These are phyloP conservation scores for Cyberlindnera misumaiensis DNA, from an alignment of 805 yeast genomes.

Conservation along the genomic window DNA sequence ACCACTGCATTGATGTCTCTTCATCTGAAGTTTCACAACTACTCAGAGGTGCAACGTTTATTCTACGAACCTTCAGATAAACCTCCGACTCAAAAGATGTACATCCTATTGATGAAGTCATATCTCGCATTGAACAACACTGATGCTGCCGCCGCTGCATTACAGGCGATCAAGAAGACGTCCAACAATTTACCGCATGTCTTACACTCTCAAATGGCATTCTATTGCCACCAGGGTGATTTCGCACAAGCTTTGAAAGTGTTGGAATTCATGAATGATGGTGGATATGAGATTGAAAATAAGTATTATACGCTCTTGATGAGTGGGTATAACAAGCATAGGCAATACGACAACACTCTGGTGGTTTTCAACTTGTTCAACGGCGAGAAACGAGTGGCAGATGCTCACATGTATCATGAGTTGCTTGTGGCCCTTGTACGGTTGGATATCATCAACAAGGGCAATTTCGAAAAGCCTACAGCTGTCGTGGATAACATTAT, in stretches of 20 bases:
- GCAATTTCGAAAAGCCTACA: slow-evolving; percentile 24
- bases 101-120: slow-evolving; percentile 12
- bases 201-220: slow-evolving; percentile 7
- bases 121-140: slow-evolving; percentile 6
- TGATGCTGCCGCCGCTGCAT: slow-evolving; percentile 12
- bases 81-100: slow-evolving; percentile 7
- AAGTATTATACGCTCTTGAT: slow-evolving; percentile 27
- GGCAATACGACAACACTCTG: slow-evolving; percentile 24
- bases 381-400: slow-evolving; percentile 18
- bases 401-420: slow-evolving; percentile 24
- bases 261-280: slow-evolving; percentile 22
- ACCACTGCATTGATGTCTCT: slow-evolving; percentile 11
- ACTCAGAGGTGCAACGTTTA: slow-evolving; percentile 8
- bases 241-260: slow-evolving; percentile 26
- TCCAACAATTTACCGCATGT: neutral
- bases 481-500: slow-evolving; percentile 26
- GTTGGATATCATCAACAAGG: slow-evolving; percentile 21
- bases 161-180: slow-evolving; percentile 1
- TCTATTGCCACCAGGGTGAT: slow-evolving; percentile 10
- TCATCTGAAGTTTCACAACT: slow-evolving; percentile 8
- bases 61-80: neutral
- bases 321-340: slow-evolving; percentile 22
- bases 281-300: slow-evolving; percentile 11
- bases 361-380: slow-evolving; percentile 23
- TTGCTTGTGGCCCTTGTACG: slow-evolving; percentile 27